Base-by-base conservation (phyloP, 1,284 basidiomycete genomes). In the Grifola frondosa region DNA sequence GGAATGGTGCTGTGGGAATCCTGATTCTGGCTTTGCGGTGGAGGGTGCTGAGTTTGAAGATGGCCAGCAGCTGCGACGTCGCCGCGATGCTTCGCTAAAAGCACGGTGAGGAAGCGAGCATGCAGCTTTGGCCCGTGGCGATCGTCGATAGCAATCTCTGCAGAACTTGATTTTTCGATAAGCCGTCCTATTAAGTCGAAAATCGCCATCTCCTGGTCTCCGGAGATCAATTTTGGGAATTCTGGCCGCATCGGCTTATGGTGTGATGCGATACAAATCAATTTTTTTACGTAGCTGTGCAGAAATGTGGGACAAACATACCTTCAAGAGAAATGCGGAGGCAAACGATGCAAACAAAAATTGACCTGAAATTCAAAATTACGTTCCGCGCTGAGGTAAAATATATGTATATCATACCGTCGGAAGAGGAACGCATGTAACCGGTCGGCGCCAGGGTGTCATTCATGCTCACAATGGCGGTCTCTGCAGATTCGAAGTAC, bases 341-440 rank as follows among this genome's bases (percentile, higher is more conserved):
- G 91, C 91, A 59, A 93, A 94, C 1, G 88, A 80, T 2, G 86
- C 78, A 57, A 91, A 91, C 30, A 93, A 75, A 56, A 93, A 92
- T 59, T 91, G 84, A 7, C 83, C 82, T 85, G 39, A 3, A 30
- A 25, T 2, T 25, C 40, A 31, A 29, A 36, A 24, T 30, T 30
- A 46, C 29, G 37, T 22, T 7, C 30, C 20, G 21, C 26, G 10
- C 13, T 19, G 33, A n/a, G n/a, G n/a, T n/a, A n/a, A n/a, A n/a
- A n/a, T n/a, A n/a, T n/a, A n/a, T n/a, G 26, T 30, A 37, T 20
- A 15, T 48, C 68, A 43, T 62, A 77, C 86, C 87, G 60, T 93
- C 91, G 0, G 91, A 87, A 0, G 91, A 79, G 56, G 80, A 91
- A 30, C 85, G 78, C 78, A 93, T 81, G 59, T 88, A 88, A 7